phyloP scores from a whole-genome alignment of 1,139 yeast species.

The Suzukiozyma palmioleophila region DNA sequence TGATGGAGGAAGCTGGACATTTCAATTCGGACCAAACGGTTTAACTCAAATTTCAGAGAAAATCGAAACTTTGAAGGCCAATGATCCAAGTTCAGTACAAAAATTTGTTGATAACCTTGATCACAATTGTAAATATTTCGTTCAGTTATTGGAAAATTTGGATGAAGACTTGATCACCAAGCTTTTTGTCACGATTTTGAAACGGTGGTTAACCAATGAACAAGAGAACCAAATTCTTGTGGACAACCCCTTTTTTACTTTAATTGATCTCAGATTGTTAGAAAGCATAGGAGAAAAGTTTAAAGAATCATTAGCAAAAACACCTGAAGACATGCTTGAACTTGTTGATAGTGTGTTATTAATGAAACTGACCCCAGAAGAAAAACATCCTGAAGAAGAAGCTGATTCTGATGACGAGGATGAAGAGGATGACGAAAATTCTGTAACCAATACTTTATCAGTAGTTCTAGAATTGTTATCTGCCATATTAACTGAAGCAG shows the following conservation, averaged over 20 bases:
- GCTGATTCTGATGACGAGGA: conserved; percentile 24
- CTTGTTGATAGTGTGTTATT: conserved; percentile 49
- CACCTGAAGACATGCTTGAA: conserved; percentile 56
- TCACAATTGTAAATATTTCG: conserved; percentile 40
- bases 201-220: conserved; percentile 52
- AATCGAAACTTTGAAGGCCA: conserved; percentile 8
- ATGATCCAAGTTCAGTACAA: conserved; percentile 19
- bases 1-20: conserved; percentile 49
- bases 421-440: conserved; percentile 21
- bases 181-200: conserved; percentile 50
- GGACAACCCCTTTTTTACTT: conserved; percentile 49
- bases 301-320: conserved; percentile 55
- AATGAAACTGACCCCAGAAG: conserved; percentile 1
- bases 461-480: conserved; percentile 50
- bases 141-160: conserved; percentile 45
- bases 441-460: conserved; percentile 22
- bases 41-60: conserved; percentile 43
- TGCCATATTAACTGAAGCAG: conserved; percentile 45
- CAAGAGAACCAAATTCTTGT: conserved; percentile 18
- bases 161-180: conserved; percentile 39
- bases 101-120: conserved; percentile 49
- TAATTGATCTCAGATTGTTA: conserved; percentile 60
- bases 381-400: neutral
- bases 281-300: conserved; percentile 61
- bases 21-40: conserved; percentile 47